Evolutionary conservation across 805 yeast genomes (phyloP).

Genomic region (Schwanniomyces yamadae): DNA sequence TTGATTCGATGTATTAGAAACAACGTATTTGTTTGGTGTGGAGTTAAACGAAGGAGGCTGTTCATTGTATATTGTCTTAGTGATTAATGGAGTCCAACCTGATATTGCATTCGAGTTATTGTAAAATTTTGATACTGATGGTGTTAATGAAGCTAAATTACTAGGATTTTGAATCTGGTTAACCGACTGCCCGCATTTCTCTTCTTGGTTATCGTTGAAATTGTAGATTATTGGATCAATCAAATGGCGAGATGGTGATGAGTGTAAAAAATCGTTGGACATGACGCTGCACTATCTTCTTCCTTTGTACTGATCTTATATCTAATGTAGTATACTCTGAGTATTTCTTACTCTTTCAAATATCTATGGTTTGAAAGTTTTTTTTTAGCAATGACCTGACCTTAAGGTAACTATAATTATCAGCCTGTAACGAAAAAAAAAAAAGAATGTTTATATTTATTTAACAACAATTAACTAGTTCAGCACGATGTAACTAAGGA

Average conservation of each 20-base stretch:
- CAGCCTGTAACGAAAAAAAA: too few species aligned
- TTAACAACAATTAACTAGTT: too few species aligned
- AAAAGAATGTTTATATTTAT: too few species aligned
- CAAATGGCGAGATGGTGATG: constrained; percentile 34
- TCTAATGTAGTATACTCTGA: too few species aligned
- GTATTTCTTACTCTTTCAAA: too few species aligned
- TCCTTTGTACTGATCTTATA: too few species aligned
- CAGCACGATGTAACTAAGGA: too few species aligned
- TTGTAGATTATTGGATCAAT: constrained; percentile 36
- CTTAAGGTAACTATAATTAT: too few species aligned
- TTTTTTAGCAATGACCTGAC: too few species aligned
- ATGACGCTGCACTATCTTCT: too few species aligned
- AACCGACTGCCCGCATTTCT: too few species aligned
- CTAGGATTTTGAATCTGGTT: neutral
- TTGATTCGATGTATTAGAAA: constrained; percentile 7
- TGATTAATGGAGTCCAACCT: constrained; percentile 46
- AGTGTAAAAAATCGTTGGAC: constrained; percentile 30
- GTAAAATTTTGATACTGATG: constrained; percentile 22
- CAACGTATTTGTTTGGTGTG: constrained; percentile 34
- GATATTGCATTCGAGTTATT: constrained; percentile 18
- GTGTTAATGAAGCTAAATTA: constrained; percentile 11
- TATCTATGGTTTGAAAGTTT: too few species aligned
- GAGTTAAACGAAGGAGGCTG: constrained; percentile 31
- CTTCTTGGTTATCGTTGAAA: constrained; percentile 1
- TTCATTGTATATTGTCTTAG: constrained; percentile 37